Conservation (phyloP, 139 green algal species). For the Picochlorum sp. region DNA sequence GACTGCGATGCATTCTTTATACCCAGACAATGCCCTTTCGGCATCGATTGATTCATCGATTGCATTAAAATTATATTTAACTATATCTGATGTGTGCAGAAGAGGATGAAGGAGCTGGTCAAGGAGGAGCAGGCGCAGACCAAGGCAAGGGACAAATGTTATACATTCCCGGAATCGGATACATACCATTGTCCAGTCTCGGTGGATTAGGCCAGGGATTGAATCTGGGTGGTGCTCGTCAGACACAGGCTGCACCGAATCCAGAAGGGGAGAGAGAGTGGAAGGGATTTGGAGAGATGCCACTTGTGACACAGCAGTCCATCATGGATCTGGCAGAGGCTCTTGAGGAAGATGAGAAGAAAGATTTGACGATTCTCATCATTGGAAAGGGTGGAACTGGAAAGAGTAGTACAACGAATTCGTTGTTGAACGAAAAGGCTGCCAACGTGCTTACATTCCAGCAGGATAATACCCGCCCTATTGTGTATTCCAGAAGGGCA, state of each 20-base stretch:
- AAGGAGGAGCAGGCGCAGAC: constrained; percentile 1
- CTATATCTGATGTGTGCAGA: constrained; percentile 1
- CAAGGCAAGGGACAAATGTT: constrained; percentile 21
- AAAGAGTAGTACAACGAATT: constrained; percentile 65
- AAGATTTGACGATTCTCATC: constrained; percentile 52
- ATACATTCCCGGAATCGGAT: constrained; percentile 30
- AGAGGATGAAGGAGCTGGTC: constrained; percentile 24
- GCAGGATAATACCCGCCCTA: constrained; percentile 29
- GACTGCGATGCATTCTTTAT: neutral
- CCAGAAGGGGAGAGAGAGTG: constrained; percentile 24
- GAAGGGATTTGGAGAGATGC: constrained; percentile 24
- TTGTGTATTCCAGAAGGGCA: constrained; percentile 22
- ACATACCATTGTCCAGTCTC: constrained; percentile 28
- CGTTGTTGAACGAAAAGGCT: constrained; percentile 50
- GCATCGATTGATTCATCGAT: no score
- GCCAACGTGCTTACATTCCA: constrained; percentile 40
- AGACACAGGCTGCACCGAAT: neutral
- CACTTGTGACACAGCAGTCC: constrained; percentile 35
- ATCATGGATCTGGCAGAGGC: constrained; percentile 26
- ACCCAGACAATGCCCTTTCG: no score
- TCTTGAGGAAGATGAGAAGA: constrained; percentile 29
- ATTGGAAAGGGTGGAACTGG: constrained; percentile 61
- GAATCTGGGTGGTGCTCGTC: neutral
- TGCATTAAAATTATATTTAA: no score
- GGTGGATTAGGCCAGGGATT: constrained; percentile 1